Base-by-base conservation (phyloP, 2,329 filamentous ascomycete species). In the Colletotrichum tanaceti region DNA sequence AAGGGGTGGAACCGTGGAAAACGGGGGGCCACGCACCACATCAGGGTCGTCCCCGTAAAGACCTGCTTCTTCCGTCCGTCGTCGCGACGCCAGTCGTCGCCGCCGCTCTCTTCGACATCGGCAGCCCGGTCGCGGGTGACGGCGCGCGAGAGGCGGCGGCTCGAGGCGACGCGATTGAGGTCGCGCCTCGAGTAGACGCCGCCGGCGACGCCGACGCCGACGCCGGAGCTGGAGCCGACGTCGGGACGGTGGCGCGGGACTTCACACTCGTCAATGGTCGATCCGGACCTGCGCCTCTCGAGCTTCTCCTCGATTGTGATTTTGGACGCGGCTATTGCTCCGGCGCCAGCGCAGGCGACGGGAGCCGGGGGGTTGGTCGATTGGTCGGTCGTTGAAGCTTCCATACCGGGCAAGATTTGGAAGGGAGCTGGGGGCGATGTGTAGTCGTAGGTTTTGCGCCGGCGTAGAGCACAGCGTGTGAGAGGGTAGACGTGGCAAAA, bases 51-150 rank as follows among this genome's bases (percentile, higher is more conserved):
- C 38, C 78, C 78, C 41, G 75, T 78, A 66, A 78, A 79, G 41
- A 79, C 74, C 72, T 79, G 78, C 72, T 78, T 79, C 73, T 77
- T 76, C 44, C 73, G 72, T 10, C 76, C 75, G 49, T 75, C 77
- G 43, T 77, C 73, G 39, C 73, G 76, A 10, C 73, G 74, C 77
- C 77, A 78, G 9, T 77, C 76, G 14, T 74, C n/a, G n/a, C n/a
- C 73, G 5, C 76, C 76, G 6, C 38, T 20, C 39, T 75, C 76
- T 2, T 78, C 76, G 22, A 71, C 71, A 43, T 77, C 75, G 11
- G 62, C 68, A 20, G 72, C 58, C 5, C 73, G 73, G 16, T 75
- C 76, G 38, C 71, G 60, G 1, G 72, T 72, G 1, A 73, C 68
- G 1, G 63, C 65, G 57, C 71, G 74, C 47, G 74, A 77, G 57